These are phyloP conservation scores for Phytopythium oedochilum DNA, from an alignment of 352 stramenopile species.

Conservation along the genomic window DNA sequence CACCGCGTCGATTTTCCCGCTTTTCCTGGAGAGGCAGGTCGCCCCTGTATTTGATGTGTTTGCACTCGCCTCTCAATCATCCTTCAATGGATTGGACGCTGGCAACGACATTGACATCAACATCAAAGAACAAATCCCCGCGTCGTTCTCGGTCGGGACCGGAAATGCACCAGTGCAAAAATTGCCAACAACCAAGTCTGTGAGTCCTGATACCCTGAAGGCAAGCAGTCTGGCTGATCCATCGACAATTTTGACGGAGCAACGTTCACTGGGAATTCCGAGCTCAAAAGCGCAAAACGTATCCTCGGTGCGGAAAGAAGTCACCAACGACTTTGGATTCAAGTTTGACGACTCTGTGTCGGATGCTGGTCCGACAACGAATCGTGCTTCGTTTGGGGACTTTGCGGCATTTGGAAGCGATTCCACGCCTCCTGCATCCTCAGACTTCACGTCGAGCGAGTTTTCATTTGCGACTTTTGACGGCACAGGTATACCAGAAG, in stretches of 20 bases:
- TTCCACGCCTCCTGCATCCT: background rate
- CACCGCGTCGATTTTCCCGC: conserved; percentile 12
- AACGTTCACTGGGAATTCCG: background rate
- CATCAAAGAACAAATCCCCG: conserved; percentile 5
- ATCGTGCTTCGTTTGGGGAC: conserved; percentile 8
- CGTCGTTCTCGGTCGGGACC: background rate
- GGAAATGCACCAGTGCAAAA: background rate
- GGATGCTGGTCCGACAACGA: background rate
- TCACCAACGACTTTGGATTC: conserved; percentile 3
- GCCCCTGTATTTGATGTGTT: conserved; percentile 23
- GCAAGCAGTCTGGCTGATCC: background rate
- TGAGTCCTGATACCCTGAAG: background rate
- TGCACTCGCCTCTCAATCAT: conserved; percentile 13
- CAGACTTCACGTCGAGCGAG: background rate
- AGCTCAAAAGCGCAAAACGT: background rate
- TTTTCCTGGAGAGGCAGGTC: background rate
- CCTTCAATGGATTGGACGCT: conserved; percentile 21
- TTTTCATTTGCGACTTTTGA: conserved; percentile 13
- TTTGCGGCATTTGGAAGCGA: conserved; percentile 3
- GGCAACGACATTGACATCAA: conserved; percentile 24
- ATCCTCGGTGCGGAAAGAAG: too few species aligned
- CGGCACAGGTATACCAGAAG: background rate
- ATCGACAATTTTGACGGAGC: background rate
- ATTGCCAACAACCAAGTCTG: conserved; percentile 3
- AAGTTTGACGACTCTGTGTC: background rate